These are phyloP conservation scores for Vaccinium darrowii DNA, from an alignment of 148 eudicot species.

Conservation along the genomic window DNA sequence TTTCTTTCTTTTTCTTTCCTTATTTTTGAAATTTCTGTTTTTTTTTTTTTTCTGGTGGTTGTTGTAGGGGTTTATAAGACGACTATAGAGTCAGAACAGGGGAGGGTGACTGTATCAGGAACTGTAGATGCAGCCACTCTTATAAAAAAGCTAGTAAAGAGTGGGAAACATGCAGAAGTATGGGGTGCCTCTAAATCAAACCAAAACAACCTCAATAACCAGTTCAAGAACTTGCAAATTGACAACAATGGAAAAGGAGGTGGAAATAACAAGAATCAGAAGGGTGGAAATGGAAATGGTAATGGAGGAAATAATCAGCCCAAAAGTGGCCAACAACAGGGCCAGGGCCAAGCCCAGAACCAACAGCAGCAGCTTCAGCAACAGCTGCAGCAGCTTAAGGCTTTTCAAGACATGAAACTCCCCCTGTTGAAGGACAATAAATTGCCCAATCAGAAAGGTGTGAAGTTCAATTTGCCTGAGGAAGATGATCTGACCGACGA, in stretches of 20 bases:
- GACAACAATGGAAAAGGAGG: constrained; percentile 39
- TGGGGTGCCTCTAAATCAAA: constrained; percentile 40
- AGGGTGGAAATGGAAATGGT: constrained; percentile 22
- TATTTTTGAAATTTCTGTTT: background rate
- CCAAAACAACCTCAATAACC: constrained; percentile 32
- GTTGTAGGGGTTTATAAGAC: constrained; percentile 43
- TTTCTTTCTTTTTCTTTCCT: background rate
- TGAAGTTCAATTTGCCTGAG: constrained; percentile 41
- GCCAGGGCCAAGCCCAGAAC: constrained; percentile 27
- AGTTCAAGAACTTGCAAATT: constrained; percentile 45
- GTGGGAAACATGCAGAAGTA: constrained; percentile 50
- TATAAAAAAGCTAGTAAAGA: constrained; percentile 50
- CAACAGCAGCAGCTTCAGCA: constrained; percentile 14
- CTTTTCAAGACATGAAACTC: constrained; percentile 45
- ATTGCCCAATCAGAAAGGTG: constrained; percentile 34
- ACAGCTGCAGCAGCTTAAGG: constrained; percentile 33
- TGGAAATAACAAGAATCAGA: constrained; percentile 25
- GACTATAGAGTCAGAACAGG: constrained; percentile 47
- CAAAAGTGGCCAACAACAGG: constrained; percentile 26
- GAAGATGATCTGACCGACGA: constrained; percentile 34
- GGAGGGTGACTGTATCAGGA: constrained; percentile 55
- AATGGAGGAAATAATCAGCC: background rate
- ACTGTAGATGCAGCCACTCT: constrained; percentile 45
- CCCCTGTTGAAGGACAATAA: constrained; percentile 40
- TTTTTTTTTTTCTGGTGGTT: background rate